Conservation (phyloP, 495 filamentous ascomycete species). For the Rhypophila decipiens region DNA sequence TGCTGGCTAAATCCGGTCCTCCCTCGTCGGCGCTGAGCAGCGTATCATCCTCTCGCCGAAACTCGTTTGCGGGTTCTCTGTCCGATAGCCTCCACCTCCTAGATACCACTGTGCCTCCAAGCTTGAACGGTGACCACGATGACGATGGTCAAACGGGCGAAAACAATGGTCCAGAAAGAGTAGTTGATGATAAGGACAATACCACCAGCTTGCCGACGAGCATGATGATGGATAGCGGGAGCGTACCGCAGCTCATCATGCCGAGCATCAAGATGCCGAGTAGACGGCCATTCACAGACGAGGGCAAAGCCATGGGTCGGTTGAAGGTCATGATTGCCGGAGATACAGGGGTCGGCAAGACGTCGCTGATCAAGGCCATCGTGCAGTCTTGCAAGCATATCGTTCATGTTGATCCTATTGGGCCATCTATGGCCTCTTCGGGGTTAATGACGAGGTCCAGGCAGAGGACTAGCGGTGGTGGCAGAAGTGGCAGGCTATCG, state of each 20-base stretch:
- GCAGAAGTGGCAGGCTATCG: too few relatives aligned
- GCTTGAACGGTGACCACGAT: conserved; percentile 8
- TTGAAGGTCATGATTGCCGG: conserved; percentile 87
- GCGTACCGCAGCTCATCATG: conserved; percentile 89
- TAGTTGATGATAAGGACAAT: too few relatives aligned
- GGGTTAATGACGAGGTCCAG: conserved; percentile 8
- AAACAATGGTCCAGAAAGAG: too few relatives aligned
- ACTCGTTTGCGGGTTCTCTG: conserved; percentile 42
- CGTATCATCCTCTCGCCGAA: conserved; percentile 51
- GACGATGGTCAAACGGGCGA: not conserved
- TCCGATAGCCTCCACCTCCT: conserved; percentile 37
- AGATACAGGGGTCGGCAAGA: conserved; percentile 77
- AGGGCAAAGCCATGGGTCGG: conserved; percentile 74
- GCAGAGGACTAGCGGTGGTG: conserved; percentile 1
- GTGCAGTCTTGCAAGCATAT: conserved; percentile 94
- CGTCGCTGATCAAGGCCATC: conserved; percentile 85
- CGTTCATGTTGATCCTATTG: conserved; percentile 84
- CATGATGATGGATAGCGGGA: conserved; percentile 46
- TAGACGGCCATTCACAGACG: conserved; percentile 83
- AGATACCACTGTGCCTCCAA: conserved; percentile 36
- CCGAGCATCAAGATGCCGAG: conserved; percentile 93
- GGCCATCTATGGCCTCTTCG: conserved; percentile 30
- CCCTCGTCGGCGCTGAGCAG: conserved; percentile 40
- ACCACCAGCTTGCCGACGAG: conserved; percentile 7
- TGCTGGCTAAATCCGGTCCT: conserved; percentile 6